A percentile compares a stretch with the other conserved stretches of the same genome.
Conservation (phyloP, 805 yeast genomes). For the Candida pseudofarinosa region DNA sequence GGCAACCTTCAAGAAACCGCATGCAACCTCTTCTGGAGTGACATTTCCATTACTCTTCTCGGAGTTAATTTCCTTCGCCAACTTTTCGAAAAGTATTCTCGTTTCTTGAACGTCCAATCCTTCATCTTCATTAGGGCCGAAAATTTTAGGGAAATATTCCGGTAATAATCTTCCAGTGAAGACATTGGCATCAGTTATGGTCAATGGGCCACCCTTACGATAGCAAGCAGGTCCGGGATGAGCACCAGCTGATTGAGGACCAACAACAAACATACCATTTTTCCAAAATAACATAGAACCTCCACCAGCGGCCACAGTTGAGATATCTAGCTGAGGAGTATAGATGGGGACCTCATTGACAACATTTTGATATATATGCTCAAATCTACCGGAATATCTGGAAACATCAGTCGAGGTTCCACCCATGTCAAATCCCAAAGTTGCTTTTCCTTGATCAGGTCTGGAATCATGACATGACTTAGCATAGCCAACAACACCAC, state of each 20-base stretch:
- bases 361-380: slow-evolving; percentile 29
- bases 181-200: slow-evolving; percentile 38
- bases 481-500: slow-evolving; percentile 94
- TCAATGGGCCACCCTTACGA: slow-evolving; percentile 36
- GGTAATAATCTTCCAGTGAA: slow-evolving; percentile 33
- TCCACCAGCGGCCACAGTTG: slow-evolving; percentile 48
- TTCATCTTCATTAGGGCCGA: slow-evolving; percentile 33
- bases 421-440: slow-evolving; percentile 35
- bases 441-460: slow-evolving; percentile 16
- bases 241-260: slow-evolving; percentile 39
- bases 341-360: slow-evolving; percentile 28
- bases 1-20: slow-evolving; percentile 79
- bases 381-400: slow-evolving; percentile 23
- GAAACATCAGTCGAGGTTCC: slow-evolving; percentile 34
- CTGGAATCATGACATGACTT: slow-evolving; percentile 61
- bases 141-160: slow-evolving; percentile 34
- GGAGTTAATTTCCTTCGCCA: slow-evolving; percentile 1
- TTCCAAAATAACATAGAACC: slow-evolving; percentile 38
- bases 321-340: slow-evolving; percentile 27
- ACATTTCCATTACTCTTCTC: background rate
- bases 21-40: slow-evolving; percentile 61
- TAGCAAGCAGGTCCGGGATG: slow-evolving; percentile 42
- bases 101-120: slow-evolving; percentile 9
- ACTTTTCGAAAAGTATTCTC: slow-evolving; percentile 1
- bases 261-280: slow-evolving; percentile 37